Evolutionary conservation across 2,329 filamentous ascomycete genomes (phyloP), one percentile per base, ranked within the genome.

Genomic region (Elsinoe fawcettii): DNA sequence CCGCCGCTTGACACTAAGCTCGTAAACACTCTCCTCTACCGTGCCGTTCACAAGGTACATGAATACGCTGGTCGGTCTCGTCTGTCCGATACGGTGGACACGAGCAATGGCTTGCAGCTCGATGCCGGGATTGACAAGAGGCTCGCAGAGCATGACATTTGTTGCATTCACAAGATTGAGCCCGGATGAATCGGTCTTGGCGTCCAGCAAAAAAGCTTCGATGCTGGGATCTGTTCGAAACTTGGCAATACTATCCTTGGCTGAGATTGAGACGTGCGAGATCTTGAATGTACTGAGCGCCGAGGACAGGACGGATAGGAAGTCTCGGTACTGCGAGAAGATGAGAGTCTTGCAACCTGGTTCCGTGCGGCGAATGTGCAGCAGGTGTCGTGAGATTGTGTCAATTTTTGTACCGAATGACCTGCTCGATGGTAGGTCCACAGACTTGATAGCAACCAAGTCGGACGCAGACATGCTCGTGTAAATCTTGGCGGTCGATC

Each of bases 91-190:
- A 34, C 93, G 84, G 68, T 99, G 90, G 1, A 99, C 91, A 57
- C 93, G 86, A 0, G 92, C 91, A 66, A 97, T 95, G 12, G 91
- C 92, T 70, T 99, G 93, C 8, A 97, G 78, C 71, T 97, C 93
- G 14, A 99, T 83, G 0, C 91, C 90, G 0, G 92, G 92, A 67
- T 97, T 96, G 64, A 97, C 83, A 2, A 97, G 76, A 2, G 93
- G 93, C 68, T 99, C 93, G 69, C 90, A 96, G 3, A 99, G 80
- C 67, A 97, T 95, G 1, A 97, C 90, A 67, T 97, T 90, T 49
- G 84, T 96, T 3, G 92, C 93, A 65, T 95, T 92, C 62, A 96
- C 87, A 0, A 99, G 80, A 60, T 95, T 97, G 27, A 99, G 77
- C 0, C 93, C 93, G 1, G 88, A 91, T 0, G 89, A 87, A 68